Evolutionary conservation across 2,329 filamentous ascomycete genomes (phyloP).

Genomic region (Scytalidium lignicola): DNA sequence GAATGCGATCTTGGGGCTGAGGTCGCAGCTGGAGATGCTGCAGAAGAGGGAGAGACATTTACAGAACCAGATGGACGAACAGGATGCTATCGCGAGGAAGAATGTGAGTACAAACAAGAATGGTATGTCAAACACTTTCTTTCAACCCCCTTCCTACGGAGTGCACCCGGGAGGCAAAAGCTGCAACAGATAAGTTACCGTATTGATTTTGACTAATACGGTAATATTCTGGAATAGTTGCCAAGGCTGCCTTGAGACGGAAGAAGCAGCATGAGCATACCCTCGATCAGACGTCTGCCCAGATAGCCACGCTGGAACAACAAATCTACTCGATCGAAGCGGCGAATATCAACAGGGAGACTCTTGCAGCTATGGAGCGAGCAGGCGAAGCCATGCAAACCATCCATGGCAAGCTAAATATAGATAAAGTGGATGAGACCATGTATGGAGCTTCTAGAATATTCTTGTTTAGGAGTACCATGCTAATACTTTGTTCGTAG

Average conservation of each 20-base stretch:
- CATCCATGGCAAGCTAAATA: slow-evolving; percentile 85
- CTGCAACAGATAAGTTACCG: neutral
- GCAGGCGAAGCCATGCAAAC: slow-evolving; percentile 86
- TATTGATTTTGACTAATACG: no score
- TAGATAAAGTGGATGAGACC: slow-evolving; percentile 90
- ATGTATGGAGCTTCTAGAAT: slow-evolving; percentile 60
- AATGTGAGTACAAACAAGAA: slow-evolving; percentile 85
- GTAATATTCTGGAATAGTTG: slow-evolving; percentile 51
- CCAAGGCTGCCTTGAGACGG: slow-evolving; percentile 81
- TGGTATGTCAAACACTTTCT: slow-evolving; percentile 50
- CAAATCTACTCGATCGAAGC: slow-evolving; percentile 97
- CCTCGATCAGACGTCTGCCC: slow-evolving; percentile 81
- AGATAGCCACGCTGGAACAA: slow-evolving; percentile 88
- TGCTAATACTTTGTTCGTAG: slow-evolving; percentile 42
- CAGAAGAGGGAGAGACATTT: slow-evolving; percentile 93
- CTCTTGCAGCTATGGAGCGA: slow-evolving; percentile 87
- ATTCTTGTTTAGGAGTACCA: slow-evolving; percentile 7
- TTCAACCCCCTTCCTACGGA: neutral
- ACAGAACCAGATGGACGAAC: slow-evolving; percentile 87
- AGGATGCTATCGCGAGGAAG: slow-evolving; percentile 84
- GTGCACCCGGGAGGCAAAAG: neutral
- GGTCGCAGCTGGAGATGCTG: slow-evolving; percentile 92
- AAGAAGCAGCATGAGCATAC: slow-evolving; percentile 94
- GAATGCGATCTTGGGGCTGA: slow-evolving; percentile 86
- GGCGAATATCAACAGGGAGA: slow-evolving; percentile 98